These are phyloP conservation scores for Suillus brevipes DNA, from an alignment of 768 basidiomycete species.

Conservation along the genomic window DNA sequence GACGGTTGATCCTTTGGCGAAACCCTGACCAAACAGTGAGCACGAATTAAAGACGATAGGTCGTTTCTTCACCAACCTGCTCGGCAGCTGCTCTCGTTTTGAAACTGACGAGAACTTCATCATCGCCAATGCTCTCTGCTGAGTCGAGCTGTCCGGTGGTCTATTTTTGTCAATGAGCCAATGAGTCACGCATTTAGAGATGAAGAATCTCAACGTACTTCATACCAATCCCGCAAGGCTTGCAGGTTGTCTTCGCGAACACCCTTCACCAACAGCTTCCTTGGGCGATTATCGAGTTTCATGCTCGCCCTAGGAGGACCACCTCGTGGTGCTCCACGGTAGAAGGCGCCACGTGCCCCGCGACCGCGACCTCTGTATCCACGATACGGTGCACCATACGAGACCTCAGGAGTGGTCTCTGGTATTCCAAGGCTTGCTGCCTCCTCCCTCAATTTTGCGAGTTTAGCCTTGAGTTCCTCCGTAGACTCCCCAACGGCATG, in stretches of 20 bases:
- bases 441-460: slow-evolving; percentile 80
- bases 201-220: slow-evolving; percentile 44
- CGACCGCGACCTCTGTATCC: slow-evolving; percentile 70
- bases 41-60: slow-evolving; percentile 6
- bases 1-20: slow-evolving; percentile 70
- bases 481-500: slow-evolving; percentile 53
- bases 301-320: slow-evolving; percentile 70
- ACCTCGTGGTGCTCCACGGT: slow-evolving; percentile 63
- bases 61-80: slow-evolving; percentile 49
- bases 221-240: slow-evolving; percentile 80
- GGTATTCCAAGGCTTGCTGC: slow-evolving; percentile 75
- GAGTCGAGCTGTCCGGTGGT: slow-evolving; percentile 71
- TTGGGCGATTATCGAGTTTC: slow-evolving; percentile 89
- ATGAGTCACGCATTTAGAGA: background rate
- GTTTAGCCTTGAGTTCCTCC: slow-evolving; percentile 70
- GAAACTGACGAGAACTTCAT: slow-evolving; percentile 68
- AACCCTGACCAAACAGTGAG: slow-evolving; percentile 46
- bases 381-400: slow-evolving; percentile 49
- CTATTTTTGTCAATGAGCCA: slow-evolving; percentile 36
- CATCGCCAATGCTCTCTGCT: slow-evolving; percentile 53
- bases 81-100: slow-evolving; percentile 73
- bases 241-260: slow-evolving; percentile 54
- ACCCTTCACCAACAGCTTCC: slow-evolving; percentile 75
- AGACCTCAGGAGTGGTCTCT: slow-evolving; percentile 40
- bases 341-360: slow-evolving; percentile 57